These are phyloP conservation scores for Coniella lustricola DNA, from an alignment of 2,329 filamentous ascomycete species.

Conservation along the genomic window DNA sequence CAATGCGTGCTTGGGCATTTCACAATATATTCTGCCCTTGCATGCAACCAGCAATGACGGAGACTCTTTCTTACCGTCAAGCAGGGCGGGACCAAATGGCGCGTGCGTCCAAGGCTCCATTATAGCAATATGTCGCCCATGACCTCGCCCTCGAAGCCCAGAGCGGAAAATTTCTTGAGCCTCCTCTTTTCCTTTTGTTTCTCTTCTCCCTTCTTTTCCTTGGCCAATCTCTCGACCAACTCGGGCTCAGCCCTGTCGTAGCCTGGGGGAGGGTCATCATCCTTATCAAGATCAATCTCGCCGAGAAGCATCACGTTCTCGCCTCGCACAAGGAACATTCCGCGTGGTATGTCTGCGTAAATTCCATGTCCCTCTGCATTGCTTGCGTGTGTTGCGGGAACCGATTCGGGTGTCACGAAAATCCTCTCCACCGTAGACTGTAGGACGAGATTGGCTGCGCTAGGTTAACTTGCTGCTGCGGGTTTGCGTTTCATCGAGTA, in stretches of 20 bases:
- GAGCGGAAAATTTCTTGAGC: constrained; percentile 61
- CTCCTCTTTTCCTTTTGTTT: constrained; percentile 68
- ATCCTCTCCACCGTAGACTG: constrained; percentile 88
- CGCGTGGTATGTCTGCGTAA: constrained; percentile 79
- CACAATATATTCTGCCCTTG: constrained; percentile 42
- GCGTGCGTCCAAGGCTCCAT: constrained; percentile 18
- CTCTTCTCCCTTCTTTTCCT: constrained; percentile 61
- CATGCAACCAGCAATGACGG: constrained; percentile 15
- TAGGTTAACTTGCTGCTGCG: constrained; percentile 20
- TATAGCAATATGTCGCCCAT: constrained; percentile 67
- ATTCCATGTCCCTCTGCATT: constrained; percentile 39
- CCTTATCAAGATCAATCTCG: constrained; percentile 93
- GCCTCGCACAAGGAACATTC: constrained; percentile 85
- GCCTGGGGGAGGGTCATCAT: constrained; percentile 73
- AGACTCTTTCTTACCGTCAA: constrained; percentile 1
- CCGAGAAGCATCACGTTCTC: constrained; percentile 96
- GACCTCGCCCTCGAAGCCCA: constrained; percentile 86
- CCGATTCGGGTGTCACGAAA: constrained; percentile 53
- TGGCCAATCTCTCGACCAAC: constrained; percentile 60
- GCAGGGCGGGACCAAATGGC: background rate
- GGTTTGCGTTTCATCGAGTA: background rate
- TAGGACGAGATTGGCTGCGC: constrained; percentile 67
- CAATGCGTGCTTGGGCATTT: constrained; percentile 33
- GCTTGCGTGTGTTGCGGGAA: constrained; percentile 27
- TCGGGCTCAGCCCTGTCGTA: constrained; percentile 47